Evolutionary conservation across 768 basidiomycete species (phyloP).

Genomic region (Pulveroboletus sp.): DNA sequence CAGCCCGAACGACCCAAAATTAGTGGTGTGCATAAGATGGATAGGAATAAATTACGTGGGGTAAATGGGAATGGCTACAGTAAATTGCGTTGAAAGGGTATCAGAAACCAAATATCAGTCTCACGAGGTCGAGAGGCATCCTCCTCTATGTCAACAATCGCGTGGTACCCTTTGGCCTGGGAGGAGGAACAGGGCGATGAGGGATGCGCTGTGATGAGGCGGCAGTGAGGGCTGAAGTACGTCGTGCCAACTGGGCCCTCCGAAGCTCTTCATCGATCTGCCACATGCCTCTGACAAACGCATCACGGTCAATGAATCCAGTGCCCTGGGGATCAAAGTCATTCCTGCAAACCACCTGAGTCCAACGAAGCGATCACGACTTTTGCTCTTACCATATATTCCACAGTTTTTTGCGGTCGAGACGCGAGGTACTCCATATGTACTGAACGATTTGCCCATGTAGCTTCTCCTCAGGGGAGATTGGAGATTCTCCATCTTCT

Average conservation of each 20-base stretch:
- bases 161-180: constrained; percentile 11
- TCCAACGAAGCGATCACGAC: background rate
- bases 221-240: constrained; percentile 28
- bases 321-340: constrained; percentile 57
- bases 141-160: constrained; percentile 11
- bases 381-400: constrained; percentile 58
- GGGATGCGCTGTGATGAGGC: constrained; percentile 34
- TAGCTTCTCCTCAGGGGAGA: constrained; percentile 44
- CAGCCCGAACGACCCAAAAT: background rate
- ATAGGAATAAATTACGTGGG: constrained; percentile 13
- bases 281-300: constrained; percentile 80
- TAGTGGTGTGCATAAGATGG: background rate
- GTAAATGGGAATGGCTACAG: background rate
- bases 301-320: constrained; percentile 60
- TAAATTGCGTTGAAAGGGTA: constrained; percentile 10
- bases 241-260: constrained; percentile 43
- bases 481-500: constrained; percentile 20
- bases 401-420: constrained; percentile 48
- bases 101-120: constrained; percentile 16
- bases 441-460: constrained; percentile 51
- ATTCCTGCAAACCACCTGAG: constrained; percentile 40
- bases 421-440: constrained; percentile 60
- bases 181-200: constrained; percentile 26
- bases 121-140: background rate
- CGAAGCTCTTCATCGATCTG: constrained; percentile 79